A percentile compares a stretch with the other conserved stretches of the same genome.
phyloP scores from a whole-genome alignment of 805 yeast species.

The Grigorovia humatica region DNA sequence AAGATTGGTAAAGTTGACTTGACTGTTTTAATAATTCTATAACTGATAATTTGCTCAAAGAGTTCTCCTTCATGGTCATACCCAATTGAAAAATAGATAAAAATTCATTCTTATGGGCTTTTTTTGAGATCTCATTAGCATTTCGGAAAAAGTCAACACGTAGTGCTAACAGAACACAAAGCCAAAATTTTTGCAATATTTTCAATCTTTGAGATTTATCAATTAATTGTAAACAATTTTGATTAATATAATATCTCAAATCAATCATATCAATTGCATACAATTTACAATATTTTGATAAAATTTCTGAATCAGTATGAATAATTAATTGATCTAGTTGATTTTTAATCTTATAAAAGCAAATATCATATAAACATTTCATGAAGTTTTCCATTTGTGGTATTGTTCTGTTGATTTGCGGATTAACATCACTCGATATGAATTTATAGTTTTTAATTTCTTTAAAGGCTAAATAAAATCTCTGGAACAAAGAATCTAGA shows the following conservation, averaged over 20 bases:
- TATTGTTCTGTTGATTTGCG: background rate
- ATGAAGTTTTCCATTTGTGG: background rate
- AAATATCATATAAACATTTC: slow-evolving; percentile 11
- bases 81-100: background rate
- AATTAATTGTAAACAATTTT: slow-evolving; percentile 18
- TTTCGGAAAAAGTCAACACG: background rate
- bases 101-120: background rate
- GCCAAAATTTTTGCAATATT: slow-evolving; percentile 32
- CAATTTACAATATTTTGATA: slow-evolving; percentile 35
- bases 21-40: background rate
- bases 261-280: slow-evolving; percentile 31
- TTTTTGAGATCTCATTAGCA: background rate
- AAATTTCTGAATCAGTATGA: slow-evolving; percentile 24
- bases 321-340: slow-evolving; percentile 22
- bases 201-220: slow-evolving; percentile 29
- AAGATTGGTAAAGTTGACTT: background rate
- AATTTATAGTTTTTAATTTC: slow-evolving; percentile 20
- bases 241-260: slow-evolving; percentile 16
- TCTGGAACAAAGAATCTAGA: slow-evolving; percentile 20
- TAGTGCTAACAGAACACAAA: slow-evolving; percentile 35
- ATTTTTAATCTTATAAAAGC: slow-evolving; percentile 19
- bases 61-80: background rate
- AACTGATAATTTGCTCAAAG: background rate
- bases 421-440: too few species aligned
- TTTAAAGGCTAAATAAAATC: slow-evolving; percentile 21